Percentiles rank a stretch among this genome's conserved stretches.
Conservation (phyloP, 352 stramenopile species). For the Pythium monospermum region DNA sequence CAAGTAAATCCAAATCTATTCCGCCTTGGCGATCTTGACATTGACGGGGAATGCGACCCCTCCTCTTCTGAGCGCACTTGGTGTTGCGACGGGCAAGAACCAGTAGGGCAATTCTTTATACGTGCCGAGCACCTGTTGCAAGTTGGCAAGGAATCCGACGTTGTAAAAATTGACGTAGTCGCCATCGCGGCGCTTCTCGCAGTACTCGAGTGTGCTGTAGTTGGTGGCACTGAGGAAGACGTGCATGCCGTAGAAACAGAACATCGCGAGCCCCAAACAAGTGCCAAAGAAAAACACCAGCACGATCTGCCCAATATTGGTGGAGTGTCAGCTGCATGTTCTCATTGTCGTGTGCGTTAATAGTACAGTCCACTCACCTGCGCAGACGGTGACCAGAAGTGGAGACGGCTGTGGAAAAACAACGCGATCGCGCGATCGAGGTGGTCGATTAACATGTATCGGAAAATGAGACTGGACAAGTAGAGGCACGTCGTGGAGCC, state of each 20-base stretch:
- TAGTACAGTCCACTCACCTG: slow-evolving; percentile 33
- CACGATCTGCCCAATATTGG: slow-evolving; percentile 33
- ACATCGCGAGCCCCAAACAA: slow-evolving; percentile 57
- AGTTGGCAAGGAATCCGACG: slow-evolving; percentile 62
- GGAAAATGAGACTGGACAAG: slow-evolving; percentile 59
- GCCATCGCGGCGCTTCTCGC: slow-evolving; percentile 74
- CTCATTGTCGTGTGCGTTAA: not conserved
- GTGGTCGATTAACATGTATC: slow-evolving; percentile 48
- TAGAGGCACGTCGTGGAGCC: slow-evolving; percentile 64
- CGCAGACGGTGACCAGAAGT: slow-evolving; percentile 43
- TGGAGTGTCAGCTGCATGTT: not conserved
- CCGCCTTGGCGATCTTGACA: slow-evolving; percentile 38
- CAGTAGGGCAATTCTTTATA: slow-evolving; percentile 54
- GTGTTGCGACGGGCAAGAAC: slow-evolving; percentile 64
- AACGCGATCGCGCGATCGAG: slow-evolving; percentile 46
- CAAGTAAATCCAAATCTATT: slow-evolving; percentile 26
- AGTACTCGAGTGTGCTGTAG: slow-evolving; percentile 85
- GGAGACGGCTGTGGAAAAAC: slow-evolving; percentile 53
- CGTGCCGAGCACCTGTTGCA: slow-evolving; percentile 74
- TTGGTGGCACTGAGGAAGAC: slow-evolving; percentile 65
- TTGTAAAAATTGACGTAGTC: slow-evolving; percentile 81
- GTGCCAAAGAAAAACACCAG: slow-evolving; percentile 66
- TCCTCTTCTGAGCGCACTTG: slow-evolving; percentile 38
- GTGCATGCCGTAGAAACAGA: slow-evolving; percentile 77
- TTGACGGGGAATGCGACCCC: slow-evolving; percentile 53